Base-by-base conservation (phyloP, 306 rosid species). In the Cicer cuneatum region DNA sequence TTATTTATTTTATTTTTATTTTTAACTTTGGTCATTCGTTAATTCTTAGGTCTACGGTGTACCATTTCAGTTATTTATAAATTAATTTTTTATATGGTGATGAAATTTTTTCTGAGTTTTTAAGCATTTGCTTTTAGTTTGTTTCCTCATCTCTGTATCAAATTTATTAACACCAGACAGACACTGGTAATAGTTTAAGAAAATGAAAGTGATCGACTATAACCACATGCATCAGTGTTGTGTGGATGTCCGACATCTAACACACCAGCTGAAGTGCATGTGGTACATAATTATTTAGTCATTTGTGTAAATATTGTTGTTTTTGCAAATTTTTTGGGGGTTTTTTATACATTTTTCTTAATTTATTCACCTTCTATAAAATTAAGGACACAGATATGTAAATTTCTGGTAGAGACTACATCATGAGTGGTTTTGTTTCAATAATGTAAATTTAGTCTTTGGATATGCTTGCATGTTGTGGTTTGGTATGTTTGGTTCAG, bases 101-200 rank as follows among this genome's bases (percentile, higher is more conserved):
- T 64, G 57, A 14, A 33, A 29, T 29, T 29, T 40, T 73, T 66
- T 79, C 48, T 40, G n/a, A 41, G 16, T 67, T 57, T 7, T 74
- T 16, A 51, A 24, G 35, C 66, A 59, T 80, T 33, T 48, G 65
- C 19, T 69, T 16, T 41, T 45, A 41, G 9, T 35, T 35, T 68
- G 29, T 47, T 64, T 35, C 37, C 7, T 45, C 4, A 35, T 16
- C 15, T 48, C 21, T 68, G 5, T 19, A 18, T 63, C 41, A 12
- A 43, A 39, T 54, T 42, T 66, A 29, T 29, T 29, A 29, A 29
- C 35, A 29, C 35, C 35, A 3, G 5, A 29, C 35, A 29, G 35
- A 29, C 21, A 19, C 21, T 19, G 1, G 21, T 19, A 19, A 29
- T 29, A 29, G 35, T 29, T 29, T 29, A 29, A 29, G 3, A 21